A percentile compares a stretch with the other conserved stretches of the same genome.
phyloP scores from a whole-genome alignment of 1,139 yeast genomes.

The Pneumocystis carinii region DNA sequence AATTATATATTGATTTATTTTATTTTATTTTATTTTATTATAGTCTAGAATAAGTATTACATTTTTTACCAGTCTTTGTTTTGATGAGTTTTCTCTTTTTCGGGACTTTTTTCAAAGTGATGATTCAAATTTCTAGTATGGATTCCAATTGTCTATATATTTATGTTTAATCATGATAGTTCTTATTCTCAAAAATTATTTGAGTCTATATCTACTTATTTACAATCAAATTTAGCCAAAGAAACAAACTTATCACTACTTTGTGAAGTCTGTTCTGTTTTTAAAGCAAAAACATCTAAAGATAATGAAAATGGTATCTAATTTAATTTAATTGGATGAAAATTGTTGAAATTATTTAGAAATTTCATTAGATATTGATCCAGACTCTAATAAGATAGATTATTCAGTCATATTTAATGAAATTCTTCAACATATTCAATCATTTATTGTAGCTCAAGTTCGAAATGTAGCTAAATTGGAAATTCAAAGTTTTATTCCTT shows the following conservation, averaged over 20 bases:
- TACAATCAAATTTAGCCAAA: background rate
- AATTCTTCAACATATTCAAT: background rate
- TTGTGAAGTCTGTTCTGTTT: background rate
- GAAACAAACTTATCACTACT: background rate
- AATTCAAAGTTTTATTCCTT: background rate
- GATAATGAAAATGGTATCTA: background rate
- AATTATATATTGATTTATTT: background rate
- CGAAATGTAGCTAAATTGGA: background rate
- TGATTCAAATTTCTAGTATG: background rate
- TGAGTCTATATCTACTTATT: background rate
- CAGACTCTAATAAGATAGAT: background rate
- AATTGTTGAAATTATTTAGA: background rate
- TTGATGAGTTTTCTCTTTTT: background rate
- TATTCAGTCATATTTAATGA: background rate
- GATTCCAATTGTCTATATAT: background rate
- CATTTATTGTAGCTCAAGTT: background rate
- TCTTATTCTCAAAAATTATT: background rate
- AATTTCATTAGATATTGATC: background rate
- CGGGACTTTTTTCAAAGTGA: background rate
- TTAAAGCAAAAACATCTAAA: background rate
- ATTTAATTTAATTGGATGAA: background rate
- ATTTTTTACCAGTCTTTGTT: background rate
- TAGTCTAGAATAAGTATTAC: background rate
- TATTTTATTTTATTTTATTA: background rate
- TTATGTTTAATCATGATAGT: background rate